Base-by-base conservation (phyloP, 1,284 basidiomycete species). In the Inonotus hispidus region DNA sequence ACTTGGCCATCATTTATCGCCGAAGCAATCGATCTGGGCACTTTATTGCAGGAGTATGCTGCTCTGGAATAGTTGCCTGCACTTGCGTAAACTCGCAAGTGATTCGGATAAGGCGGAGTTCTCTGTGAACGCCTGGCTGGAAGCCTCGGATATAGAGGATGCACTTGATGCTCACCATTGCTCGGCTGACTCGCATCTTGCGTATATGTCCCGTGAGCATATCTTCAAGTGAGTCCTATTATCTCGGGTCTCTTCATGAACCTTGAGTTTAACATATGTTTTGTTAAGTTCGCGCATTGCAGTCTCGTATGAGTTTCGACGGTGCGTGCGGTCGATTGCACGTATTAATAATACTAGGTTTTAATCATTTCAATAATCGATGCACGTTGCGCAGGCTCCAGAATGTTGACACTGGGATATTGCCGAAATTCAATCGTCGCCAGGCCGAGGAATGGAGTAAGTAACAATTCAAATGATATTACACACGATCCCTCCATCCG, bases 31-130 rank as follows among this genome's bases (percentile, higher is more conserved):
- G 8, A 77, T 91, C 2, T 90, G 88, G 87, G 88, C 87, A 0
- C 75, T 92, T 37, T 88, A 89, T 68, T 89, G 85, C 72, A 83
- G 89, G 54, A 83, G 83, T 69, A 87, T 90, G 85, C 77, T 92
- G 11, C 75, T 91, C 1, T 90, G 87, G 84, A 87, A 82, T 68
- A 85, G 83, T 67, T 85, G 82, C 66, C 76, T 79, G 62, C 79
- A 79, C 23, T 75, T 84, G 56, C 72, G 79, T 62, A 73, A 75
- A 58, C 73, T 73, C 19, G 74, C 76, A 65, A 68, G 73, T 14
- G 77, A 76, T 16, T 78, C 83, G 39, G 79, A 83, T 27, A 79
- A 81, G 52, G 79, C 82, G 0, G 83, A 85, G 56, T 77, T 82
- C 61, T 81, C 85, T 1, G 73, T 83, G 56, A 80, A 83, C 55